Conservation (phyloP, 176 grass and related monocot genomes). For the Luzula sylvatica region DNA sequence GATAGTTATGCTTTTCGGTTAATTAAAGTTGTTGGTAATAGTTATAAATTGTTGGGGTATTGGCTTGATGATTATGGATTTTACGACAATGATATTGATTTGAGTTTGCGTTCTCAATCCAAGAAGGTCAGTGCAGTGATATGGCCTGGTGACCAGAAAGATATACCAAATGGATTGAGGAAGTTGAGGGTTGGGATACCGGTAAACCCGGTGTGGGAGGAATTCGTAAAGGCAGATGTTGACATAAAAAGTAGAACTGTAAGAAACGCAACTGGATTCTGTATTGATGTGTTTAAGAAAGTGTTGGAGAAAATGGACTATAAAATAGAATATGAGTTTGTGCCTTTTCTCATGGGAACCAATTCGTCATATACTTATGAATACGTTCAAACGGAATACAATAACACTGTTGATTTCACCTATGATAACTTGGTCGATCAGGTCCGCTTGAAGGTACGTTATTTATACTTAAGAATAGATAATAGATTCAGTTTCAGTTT, state of each 20-base stretch:
- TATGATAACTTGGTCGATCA: slow-evolving; percentile 21
- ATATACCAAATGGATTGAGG: slow-evolving; percentile 13
- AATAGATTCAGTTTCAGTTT: too few species aligned
- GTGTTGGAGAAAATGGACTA: slow-evolving; percentile 14
- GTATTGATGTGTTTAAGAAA: slow-evolving; percentile 26
- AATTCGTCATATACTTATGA: not conserved
- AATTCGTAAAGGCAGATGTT: not conserved
- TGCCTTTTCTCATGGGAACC: not conserved
- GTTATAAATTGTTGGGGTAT: slow-evolving; percentile 15
- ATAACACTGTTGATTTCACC: too few species aligned
- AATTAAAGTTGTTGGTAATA: slow-evolving; percentile 27
- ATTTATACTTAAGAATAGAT: not conserved
- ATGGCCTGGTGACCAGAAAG: slow-evolving; percentile 13
- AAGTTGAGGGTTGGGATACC: slow-evolving; percentile 17
- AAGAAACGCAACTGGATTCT: slow-evolving; percentile 14
- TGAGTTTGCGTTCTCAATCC: not conserved
- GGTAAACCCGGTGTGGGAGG: not conserved
- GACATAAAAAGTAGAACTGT: not conserved
- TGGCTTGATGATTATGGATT: slow-evolving; percentile 21
- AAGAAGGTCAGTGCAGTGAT: not conserved
- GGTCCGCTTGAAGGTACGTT: slow-evolving; percentile 16
- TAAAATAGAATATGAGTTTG: slow-evolving; percentile 16
- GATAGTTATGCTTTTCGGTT: not conserved
- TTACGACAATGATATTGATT: not conserved
- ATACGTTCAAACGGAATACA: too few species aligned